Evolutionary conservation across 768 basidiomycete species (phyloP), one percentile per base, ranked within the genome.

Genomic region (Paxillus involutus): DNA sequence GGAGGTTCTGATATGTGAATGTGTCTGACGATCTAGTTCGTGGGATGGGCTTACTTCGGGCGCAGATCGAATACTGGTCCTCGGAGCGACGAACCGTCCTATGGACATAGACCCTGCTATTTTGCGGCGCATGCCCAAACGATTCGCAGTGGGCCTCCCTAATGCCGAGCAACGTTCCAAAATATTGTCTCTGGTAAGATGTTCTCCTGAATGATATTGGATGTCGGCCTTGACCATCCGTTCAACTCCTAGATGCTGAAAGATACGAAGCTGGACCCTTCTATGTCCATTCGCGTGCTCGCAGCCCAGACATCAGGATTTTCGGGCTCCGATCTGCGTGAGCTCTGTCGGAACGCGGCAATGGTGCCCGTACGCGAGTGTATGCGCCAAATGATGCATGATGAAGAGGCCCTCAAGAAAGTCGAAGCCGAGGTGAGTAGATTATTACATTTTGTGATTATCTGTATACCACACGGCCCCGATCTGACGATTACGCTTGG

Each of bases 71-170:
- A 93, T 98, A 59, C 67, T 98, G 55, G 89, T 97, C 6, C 83
- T 99, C 2, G 96, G 96, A 14, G 95, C 96, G 0, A 98, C 96
- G 8, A 98, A 99, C 69, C 77, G 96, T 54, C 94, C 95, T 17
- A 88, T 88, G 64, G 97, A 98, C 59, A 93, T 94, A 51, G 91
- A 94, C 64, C 73, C 85, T 2, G 90, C 91, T 26, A 89, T 94
- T 59, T 75, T 94, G 21, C 81, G 91, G n/a, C 87, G 95, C n/a
- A 94, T 99, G 94, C 97, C 97, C 1, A 98, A 96, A 70, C 91
- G 94, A 11, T 98, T 98, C 68, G 81, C 89, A 1, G 81, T 99
- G 53, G 77, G 82, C 6, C 76, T 98, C 14, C 97, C 97, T 3
- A 84, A 89, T 52, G 67, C 71, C 6, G 80, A 84, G 3, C 94